Evolutionary conservation across 192 early-diverging fungal species (phyloP).

Genomic region (Entomortierella lignicola): DNA sequence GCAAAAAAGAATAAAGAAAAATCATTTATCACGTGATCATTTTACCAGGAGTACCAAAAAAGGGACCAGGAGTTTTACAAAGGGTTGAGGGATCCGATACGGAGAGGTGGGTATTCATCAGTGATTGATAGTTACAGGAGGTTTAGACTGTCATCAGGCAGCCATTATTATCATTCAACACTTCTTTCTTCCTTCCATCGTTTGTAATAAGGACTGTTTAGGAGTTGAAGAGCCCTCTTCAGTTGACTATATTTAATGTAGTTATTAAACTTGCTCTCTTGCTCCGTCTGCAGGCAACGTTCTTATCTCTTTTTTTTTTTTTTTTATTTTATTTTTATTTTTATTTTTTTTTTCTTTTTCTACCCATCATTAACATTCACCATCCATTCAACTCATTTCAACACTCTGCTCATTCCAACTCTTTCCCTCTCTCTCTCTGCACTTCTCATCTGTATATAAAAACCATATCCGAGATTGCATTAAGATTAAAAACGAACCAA

Average conservation of each 20-base stretch:
- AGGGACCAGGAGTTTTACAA: not conserved
- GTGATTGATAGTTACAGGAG: no score
- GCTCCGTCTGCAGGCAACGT: not conserved
- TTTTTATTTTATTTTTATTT: slow-evolving; percentile 2
- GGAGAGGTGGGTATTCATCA: not conserved
- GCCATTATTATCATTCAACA: no score
- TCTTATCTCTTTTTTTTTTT: not conserved
- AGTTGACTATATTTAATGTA: no score
- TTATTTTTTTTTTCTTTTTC: not conserved
- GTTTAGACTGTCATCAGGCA: no score
- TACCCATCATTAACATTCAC: slow-evolving; percentile 7
- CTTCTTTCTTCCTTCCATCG: no score
- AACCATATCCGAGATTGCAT: not conserved
- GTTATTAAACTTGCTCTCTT: not conserved
- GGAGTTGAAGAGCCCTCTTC: not conserved
- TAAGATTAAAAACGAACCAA: not conserved
- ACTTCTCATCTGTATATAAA: not conserved
- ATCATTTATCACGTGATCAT: not conserved
- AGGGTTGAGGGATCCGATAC: not conserved
- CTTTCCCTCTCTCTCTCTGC: not conserved
- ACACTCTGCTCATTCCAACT: not conserved
- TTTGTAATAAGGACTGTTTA: no score
- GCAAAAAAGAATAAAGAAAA: not conserved
- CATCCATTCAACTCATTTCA: no score
- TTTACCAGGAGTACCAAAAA: not conserved